Base-by-base conservation (phyloP, 108 stramenopile species). In the Mediolabrus comicus region DNA sequence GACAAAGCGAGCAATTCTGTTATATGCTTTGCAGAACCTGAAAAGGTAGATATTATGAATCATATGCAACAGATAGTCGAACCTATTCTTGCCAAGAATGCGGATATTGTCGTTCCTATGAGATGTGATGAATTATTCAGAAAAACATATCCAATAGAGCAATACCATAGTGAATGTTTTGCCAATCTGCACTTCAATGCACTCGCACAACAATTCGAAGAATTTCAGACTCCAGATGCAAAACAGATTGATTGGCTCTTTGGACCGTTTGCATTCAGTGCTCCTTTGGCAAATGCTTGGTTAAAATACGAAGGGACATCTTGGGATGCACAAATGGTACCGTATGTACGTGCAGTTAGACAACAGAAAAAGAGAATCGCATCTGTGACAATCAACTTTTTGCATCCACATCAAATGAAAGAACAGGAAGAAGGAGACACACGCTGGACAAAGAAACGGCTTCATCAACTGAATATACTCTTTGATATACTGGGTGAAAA, bases 301-400 rank as follows among this genome's bases (percentile, higher is more conserved):
- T 39, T 74, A 11, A 53, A 69, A 8, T 79, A 82, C 65, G 59
- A 69, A 2, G 87, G 87, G 24, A 80, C 72, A 3, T 46, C 59
- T 26, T 88, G 78, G 72, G 87, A 88, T 82, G 85, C 81, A 29
- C 87, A 88, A 43, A 67, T 88, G 46, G 60, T 84, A 26, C 87
- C 87, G 3, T 59, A 84, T 29, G 75, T 86, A 0, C 24, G 62
- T 3, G 80, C 78, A 25, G 53, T 75, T n/a, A 26, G 66, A 14
- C 29, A 62, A 13, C 57, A 65, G 43, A 71, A 53, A 29, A 67
- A 66, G 65, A 71, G 62, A 17, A 69, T 88, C 12, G 16, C 41
- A 14, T 61, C 73, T 19, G 79, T 76, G 43, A 67, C 67, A 29
- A 63, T 86, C 9, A 32, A 72, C 29, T 88, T 79, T 68, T 3